These are phyloP conservation scores for Arxiozyma bovina DNA, from an alignment of 1,139 yeast genomes.

Conservation along the genomic window DNA sequence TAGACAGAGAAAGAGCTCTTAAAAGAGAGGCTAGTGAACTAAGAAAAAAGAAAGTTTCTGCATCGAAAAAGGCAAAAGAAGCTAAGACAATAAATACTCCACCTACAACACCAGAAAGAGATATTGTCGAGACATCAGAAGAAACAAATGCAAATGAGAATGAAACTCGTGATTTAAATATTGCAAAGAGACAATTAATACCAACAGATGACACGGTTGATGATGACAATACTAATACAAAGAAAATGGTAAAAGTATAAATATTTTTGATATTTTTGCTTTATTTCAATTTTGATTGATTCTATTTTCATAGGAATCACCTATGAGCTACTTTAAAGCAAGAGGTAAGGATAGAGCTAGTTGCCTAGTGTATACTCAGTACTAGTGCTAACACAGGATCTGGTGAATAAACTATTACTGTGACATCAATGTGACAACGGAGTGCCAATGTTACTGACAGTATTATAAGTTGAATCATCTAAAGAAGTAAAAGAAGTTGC, in stretches of 20 bases:
- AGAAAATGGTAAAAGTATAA: background rate
- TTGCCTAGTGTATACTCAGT: background rate
- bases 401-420: background rate
- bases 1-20: slow-evolving; percentile 23
- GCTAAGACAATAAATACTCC: slow-evolving; percentile 15
- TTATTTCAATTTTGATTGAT: too few relatives aligned
- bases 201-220: slow-evolving; percentile 1
- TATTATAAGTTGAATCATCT: too few relatives aligned
- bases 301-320: background rate
- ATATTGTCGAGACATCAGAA: background rate
- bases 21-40: slow-evolving; percentile 29
- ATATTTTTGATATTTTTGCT: background rate
- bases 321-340: background rate
- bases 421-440: too few relatives aligned
- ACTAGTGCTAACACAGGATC: background rate
- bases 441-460: background rate
- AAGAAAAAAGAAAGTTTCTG: slow-evolving; percentile 17
- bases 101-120: slow-evolving; percentile 19
- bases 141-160: background rate
- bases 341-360: background rate
- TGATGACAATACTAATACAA: background rate
- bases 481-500: too few relatives aligned
- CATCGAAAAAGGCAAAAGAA: slow-evolving; percentile 8
- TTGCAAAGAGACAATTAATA: slow-evolving; percentile 8
- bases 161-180: background rate